These are phyloP conservation scores for Plantago coronopus DNA, from an alignment of 305 asterid genomes.

Conservation along the genomic window DNA sequence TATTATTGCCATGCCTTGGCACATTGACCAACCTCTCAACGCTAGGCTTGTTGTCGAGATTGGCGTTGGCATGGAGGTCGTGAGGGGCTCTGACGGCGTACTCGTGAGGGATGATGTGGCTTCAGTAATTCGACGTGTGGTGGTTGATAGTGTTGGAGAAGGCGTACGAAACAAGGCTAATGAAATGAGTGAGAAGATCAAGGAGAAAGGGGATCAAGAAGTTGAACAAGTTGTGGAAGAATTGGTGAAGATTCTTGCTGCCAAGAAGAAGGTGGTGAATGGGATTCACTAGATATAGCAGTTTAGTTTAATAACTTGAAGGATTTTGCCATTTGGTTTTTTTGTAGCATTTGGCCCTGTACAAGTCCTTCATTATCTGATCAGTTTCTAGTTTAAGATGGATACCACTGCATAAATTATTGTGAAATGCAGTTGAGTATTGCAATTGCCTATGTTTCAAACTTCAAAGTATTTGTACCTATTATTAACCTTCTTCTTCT, in stretches of 20 bases:
- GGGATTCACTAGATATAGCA: background rate
- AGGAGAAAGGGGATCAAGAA: slow-evolving; percentile 28
- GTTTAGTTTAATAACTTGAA: too few species aligned
- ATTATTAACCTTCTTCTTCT: too few species aligned
- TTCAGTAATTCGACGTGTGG: slow-evolving; percentile 21
- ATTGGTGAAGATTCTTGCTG: slow-evolving; percentile 23
- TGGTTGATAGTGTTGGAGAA: slow-evolving; percentile 28
- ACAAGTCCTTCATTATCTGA: too few species aligned
- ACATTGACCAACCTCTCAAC: slow-evolving; percentile 49
- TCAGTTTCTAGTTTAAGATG: too few species aligned
- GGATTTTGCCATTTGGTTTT: background rate
- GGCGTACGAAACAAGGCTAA: slow-evolving; percentile 19
- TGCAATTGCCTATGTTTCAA: too few species aligned
- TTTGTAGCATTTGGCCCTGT: slow-evolving; percentile 33
- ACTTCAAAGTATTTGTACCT: too few species aligned
- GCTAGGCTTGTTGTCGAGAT: slow-evolving; percentile 34
- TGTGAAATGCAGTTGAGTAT: too few species aligned
- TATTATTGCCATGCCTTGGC: slow-evolving; percentile 48
- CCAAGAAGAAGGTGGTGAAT: background rate
- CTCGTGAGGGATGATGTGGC: slow-evolving; percentile 27
- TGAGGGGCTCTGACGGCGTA: slow-evolving; percentile 20
- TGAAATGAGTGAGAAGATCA: slow-evolving; percentile 31
- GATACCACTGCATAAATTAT: too few species aligned
- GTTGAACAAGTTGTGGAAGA: slow-evolving; percentile 29
- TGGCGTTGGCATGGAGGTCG: slow-evolving; percentile 40